These are phyloP conservation scores for Monilinia aucupariae DNA, from an alignment of 2,329 filamentous ascomycete genomes.

Conservation along the genomic window DNA sequence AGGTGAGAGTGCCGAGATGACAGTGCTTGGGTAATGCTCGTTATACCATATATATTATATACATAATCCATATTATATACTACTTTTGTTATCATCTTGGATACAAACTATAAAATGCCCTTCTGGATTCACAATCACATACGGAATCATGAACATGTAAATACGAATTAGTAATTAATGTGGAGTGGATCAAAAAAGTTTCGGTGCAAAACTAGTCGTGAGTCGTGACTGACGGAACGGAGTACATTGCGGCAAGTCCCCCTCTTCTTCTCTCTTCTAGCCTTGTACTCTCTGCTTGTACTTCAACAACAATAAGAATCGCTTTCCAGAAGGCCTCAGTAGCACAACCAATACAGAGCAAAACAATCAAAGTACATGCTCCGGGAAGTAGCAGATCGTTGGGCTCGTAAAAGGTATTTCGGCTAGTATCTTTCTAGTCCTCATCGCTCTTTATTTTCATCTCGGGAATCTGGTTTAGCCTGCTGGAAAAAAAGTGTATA, in stretches of 20 bases:
- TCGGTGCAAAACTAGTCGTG: background rate
- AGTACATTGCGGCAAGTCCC: no score
- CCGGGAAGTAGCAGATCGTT: conserved; percentile 47
- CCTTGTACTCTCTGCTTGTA: background rate
- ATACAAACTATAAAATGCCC: background rate
- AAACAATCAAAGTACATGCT: conserved; percentile 42
- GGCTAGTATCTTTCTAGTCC: conserved; percentile 34
- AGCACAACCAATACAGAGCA: conserved; percentile 3
- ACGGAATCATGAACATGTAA: no score
- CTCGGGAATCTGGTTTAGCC: conserved; percentile 5
- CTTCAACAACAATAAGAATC: background rate
- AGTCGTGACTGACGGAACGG: no score
- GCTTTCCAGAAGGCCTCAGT: background rate
- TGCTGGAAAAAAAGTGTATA: background rate
- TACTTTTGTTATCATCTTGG: background rate
- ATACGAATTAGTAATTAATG: no score
- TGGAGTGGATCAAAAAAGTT: background rate
- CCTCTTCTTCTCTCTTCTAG: background rate
- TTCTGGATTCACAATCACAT: background rate
- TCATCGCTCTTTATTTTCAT: conserved; percentile 12
- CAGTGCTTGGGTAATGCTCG: background rate
- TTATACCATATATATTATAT: background rate
- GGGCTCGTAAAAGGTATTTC: conserved; percentile 43
- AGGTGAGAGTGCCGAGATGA: background rate
- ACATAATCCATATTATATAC: no score